Evolutionary conservation across 805 yeast species (phyloP), one percentile per base, ranked within the genome.

Genomic region (Debaryomyces tyrocola): DNA sequence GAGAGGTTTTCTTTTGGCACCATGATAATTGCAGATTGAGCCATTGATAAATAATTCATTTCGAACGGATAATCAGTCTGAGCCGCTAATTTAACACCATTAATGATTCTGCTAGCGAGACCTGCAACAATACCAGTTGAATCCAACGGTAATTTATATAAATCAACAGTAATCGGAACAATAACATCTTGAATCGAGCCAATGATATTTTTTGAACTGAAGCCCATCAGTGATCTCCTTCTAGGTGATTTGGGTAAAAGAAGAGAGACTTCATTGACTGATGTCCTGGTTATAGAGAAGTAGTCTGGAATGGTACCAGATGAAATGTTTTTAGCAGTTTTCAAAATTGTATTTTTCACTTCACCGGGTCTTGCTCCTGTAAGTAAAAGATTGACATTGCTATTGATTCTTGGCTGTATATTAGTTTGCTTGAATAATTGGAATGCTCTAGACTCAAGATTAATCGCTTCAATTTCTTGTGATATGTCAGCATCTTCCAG

Each of bases 101-200:
- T 66, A 17, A 77, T 55, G 20, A 83, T 60, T 45, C 67, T 71
- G 34, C 78, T 65, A 0, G 88, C 86, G 18, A 84, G 72, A 1
- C 86, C 85, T 0, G 87, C 82, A 1, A 83, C 87, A 41, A 84
- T 81, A 35, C 89, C 89, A 18, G 83, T 80, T 6, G 81, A 69
- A 58, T 83, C 83, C 14, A 79, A 61, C 0, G 87, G 87, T 20
- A 83, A 58, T 24, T 65, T 63, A 11, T 74, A 66, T 48, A 83
- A 70, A 57, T 83, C 83, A 17, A 84, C 74, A 1, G 75, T 66
- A 4, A 83, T 66, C 0, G 88, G 87, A n/a, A 75, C 67, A 41
- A 82, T 74, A 33, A 68, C 66, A 55, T 84, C 88, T 51, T 75
- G 77, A 15, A 75, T 63, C 3, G 85, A 79, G 0, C 88, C 87